phyloP scores from a whole-genome alignment of 2,329 filamentous ascomycete species.

The Exophiala aquamarina region DNA sequence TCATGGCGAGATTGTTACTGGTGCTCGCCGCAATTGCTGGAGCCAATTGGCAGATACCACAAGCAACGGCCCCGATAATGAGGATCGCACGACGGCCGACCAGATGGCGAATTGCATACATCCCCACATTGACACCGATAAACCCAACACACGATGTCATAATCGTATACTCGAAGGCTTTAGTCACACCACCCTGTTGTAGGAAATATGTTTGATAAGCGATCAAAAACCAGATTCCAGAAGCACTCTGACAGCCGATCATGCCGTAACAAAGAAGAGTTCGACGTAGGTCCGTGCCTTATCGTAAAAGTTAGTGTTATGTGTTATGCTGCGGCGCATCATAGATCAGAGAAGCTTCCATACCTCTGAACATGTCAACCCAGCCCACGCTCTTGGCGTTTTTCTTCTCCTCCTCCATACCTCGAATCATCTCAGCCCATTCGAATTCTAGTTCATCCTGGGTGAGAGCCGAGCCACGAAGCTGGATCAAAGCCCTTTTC shows the following conservation, averaged over 20 bases:
- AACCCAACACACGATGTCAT: constrained; percentile 53
- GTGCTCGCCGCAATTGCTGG: constrained; percentile 41
- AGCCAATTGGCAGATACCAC: constrained; percentile 47
- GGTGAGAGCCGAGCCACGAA: constrained; percentile 10
- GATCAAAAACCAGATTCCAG: constrained; percentile 53
- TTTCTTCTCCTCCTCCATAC: constrained; percentile 22
- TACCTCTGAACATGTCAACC: constrained; percentile 22
- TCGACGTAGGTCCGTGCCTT: constrained; percentile 48
- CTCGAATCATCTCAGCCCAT: constrained; percentile 21
- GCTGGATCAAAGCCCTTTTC: constrained; percentile 2
- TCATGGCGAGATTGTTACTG: constrained; percentile 15
- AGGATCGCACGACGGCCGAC: constrained; percentile 50
- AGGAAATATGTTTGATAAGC: constrained; percentile 50
- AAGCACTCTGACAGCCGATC: constrained; percentile 46
- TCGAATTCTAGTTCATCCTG: constrained; percentile 17
- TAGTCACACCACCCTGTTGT: constrained; percentile 37
- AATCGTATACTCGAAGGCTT: constrained; percentile 51
- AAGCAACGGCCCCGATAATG: constrained; percentile 46
- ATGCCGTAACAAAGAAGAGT: constrained; percentile 52
- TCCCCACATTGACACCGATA: constrained; percentile 50
- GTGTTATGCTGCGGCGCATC: no score
- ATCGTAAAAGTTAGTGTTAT: constrained; percentile 2
- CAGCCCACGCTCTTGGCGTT: constrained; percentile 16
- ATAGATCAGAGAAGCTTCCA: no score
- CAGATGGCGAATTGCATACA: constrained; percentile 49